These are phyloP conservation scores for Helenozyma rhizophorensis DNA, from an alignment of 805 yeast species.

Conservation along the genomic window DNA sequence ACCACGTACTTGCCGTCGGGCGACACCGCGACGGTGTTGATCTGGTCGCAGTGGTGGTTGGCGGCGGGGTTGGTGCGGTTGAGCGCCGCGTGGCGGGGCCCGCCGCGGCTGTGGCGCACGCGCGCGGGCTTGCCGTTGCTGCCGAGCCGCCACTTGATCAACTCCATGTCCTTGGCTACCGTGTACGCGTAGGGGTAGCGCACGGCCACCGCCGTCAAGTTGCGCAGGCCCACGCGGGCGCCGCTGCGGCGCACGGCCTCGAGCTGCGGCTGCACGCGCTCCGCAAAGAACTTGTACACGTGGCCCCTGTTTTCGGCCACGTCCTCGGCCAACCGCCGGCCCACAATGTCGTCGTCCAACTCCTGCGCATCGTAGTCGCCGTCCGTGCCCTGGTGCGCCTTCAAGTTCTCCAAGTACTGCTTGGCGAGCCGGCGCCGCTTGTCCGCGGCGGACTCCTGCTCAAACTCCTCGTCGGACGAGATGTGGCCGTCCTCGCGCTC, in stretches of 20 bases:
- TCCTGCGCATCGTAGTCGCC: conserved; percentile 84
- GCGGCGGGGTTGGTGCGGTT: conserved; percentile 45
- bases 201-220: conserved; percentile 53
- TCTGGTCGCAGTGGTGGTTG: conserved; percentile 74
- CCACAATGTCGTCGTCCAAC: conserved; percentile 79
- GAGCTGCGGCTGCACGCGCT: conserved; percentile 37
- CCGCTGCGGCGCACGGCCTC: conserved; percentile 31
- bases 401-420: conserved; percentile 79
- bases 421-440: conserved; percentile 92
- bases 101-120: conserved; percentile 63
- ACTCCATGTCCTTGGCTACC: conserved; percentile 73
- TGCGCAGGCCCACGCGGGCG: conserved; percentile 59
- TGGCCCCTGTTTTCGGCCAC: conserved; percentile 88
- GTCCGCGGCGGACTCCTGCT: conserved; percentile 81
- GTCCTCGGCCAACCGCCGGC: conserved; percentile 76
- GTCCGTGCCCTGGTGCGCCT: conserved; percentile 46
- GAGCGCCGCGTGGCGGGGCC: conserved; percentile 38
- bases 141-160: conserved; percentile 74
- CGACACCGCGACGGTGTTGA: conserved; percentile 74
- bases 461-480: conserved; percentile 69
- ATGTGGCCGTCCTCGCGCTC: conserved; percentile 34
- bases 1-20: conserved; percentile 86
- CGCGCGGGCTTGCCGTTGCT: conserved; percentile 49
- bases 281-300: conserved; percentile 65
- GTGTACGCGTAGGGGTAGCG: conserved; percentile 65